A percentile compares a stretch with the other conserved stretches of the same genome.
Conservation (phyloP, 2,329 filamentous ascomycete species). For the Sclerotinia sclerotiorum region DNA sequence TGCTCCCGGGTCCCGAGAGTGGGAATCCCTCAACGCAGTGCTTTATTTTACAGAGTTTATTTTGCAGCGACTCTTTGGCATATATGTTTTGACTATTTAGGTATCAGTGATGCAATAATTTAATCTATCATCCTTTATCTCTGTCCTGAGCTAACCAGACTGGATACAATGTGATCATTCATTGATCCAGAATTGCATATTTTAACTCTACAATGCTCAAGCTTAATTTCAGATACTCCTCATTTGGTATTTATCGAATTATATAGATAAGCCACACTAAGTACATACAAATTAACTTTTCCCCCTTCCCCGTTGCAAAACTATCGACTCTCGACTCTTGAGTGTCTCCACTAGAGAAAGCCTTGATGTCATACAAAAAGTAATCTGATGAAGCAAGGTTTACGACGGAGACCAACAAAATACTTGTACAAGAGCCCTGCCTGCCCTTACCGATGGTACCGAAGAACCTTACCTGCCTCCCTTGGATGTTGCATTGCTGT, state of each 20-base stretch:
- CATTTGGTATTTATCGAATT: background rate
- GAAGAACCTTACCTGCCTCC: slow-evolving; percentile 5
- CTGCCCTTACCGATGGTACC: slow-evolving; percentile 5
- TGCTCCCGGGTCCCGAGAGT: slow-evolving; percentile 18
- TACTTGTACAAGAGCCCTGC: background rate
- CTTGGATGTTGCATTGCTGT: slow-evolving; percentile 6
- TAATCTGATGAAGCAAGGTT: slow-evolving; percentile 14
- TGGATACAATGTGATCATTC: slow-evolving; percentile 8
- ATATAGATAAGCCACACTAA: background rate
- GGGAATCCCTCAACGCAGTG: slow-evolving; percentile 1
- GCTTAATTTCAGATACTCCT: background rate
- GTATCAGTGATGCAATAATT: slow-evolving; percentile 9
- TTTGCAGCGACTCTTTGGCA: background rate
- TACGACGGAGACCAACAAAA: slow-evolving; percentile 4
- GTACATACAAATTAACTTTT: background rate
- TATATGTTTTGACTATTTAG: background rate
- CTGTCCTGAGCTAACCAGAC: background rate
- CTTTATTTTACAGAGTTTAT: background rate
- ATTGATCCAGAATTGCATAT: slow-evolving; percentile 1
- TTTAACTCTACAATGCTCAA: background rate
- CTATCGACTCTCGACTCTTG: slow-evolving; percentile 11
- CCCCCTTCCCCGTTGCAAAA: background rate
- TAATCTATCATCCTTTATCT: slow-evolving; percentile 1
- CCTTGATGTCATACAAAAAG: slow-evolving; percentile 9
- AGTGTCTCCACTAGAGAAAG: background rate